Evolutionary conservation across 352 stramenopile genomes (phyloP), one percentile per base, ranked within the genome.

Genomic region (Globisporangium spinosum): DNA sequence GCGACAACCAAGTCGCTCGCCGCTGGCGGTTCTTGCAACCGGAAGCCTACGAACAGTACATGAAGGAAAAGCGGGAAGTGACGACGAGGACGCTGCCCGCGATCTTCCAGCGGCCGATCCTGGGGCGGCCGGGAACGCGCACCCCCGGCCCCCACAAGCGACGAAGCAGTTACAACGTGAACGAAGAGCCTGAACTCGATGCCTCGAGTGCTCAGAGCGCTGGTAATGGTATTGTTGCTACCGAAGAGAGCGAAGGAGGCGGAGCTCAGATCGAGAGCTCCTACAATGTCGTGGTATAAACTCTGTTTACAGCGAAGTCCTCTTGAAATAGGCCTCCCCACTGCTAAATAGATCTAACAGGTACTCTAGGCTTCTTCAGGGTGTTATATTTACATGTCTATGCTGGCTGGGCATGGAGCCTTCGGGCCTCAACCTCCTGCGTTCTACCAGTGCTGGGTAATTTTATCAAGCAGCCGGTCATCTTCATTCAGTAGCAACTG

Each of bases 31-130:
- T 60, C 23, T 65, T 89, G 49, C 77, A 71, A 17, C 81, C 81
- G 25, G 43, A 70, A 7, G 79, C 72, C 13, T 83, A 78, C 49
- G 62, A 76, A 12, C 71, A 67, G 23, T 67, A 64, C 40, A 74
- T 65, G 64, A 71, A 57, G 64, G 72, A 63, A 55, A 74, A 73
- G 73, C 49, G 56, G 20, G 74, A 27, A 67, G 34, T 38, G 3
- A 53, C 27, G n/a, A 23, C 29, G 29, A 69, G 47, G 70, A 72
- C 25, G 65, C 63, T 81, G 35, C 83, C 78, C 2, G 69, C 74
- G n/a, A 77, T 89, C 40, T 87, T 89, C 47, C 72, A 80, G 63
- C 77, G 78, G 9, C 68, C 73, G 35, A 78, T 75, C 15, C 75
- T 80, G 45, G 71, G 75, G 7, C 60, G 71, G 23, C 70, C 23